phyloP scores from a whole-genome alignment of 768 basidiomycete genomes.

The Mycena polygramma region DNA sequence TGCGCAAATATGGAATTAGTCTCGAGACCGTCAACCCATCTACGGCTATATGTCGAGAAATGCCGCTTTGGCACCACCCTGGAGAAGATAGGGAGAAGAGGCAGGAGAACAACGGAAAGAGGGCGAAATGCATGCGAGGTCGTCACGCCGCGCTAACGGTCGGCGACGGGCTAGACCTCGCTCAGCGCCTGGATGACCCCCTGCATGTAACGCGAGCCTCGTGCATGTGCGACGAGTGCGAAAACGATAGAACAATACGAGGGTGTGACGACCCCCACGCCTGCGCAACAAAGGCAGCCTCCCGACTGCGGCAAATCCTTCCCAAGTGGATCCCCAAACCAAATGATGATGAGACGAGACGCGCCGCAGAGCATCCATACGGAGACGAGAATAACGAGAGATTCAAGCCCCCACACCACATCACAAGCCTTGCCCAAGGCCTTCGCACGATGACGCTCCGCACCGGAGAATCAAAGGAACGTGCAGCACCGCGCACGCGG shows the following conservation, averaged over 20 bases:
- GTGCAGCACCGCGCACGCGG: background rate
- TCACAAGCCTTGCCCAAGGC: background rate
- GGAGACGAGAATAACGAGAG: background rate
- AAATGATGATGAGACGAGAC: background rate
- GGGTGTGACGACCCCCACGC: slow-evolving; percentile 27
- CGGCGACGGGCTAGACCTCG: too few relatives aligned
- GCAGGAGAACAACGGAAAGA: too few relatives aligned
- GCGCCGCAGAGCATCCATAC: background rate
- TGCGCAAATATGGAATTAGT: too few relatives aligned
- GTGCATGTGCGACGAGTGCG: slow-evolving; percentile 26
- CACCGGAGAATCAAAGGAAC: background rate
- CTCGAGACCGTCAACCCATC: too few relatives aligned
- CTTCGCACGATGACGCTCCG: background rate
- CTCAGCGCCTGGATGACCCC: too few relatives aligned
- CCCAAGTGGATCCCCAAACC: background rate
- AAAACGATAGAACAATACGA: background rate
- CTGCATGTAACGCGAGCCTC: too few relatives aligned
- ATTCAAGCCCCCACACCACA: background rate
- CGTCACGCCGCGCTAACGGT: too few relatives aligned
- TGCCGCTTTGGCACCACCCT: too few relatives aligned
- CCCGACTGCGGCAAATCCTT: background rate
- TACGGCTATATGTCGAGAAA: too few relatives aligned
- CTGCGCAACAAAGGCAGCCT: slow-evolving; percentile 7
- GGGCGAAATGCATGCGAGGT: too few relatives aligned
- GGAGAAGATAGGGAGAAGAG: too few relatives aligned